These are phyloP conservation scores for Clonostachys rosea DNA, from an alignment of 2,329 filamentous ascomycete genomes.

Conservation along the genomic window DNA sequence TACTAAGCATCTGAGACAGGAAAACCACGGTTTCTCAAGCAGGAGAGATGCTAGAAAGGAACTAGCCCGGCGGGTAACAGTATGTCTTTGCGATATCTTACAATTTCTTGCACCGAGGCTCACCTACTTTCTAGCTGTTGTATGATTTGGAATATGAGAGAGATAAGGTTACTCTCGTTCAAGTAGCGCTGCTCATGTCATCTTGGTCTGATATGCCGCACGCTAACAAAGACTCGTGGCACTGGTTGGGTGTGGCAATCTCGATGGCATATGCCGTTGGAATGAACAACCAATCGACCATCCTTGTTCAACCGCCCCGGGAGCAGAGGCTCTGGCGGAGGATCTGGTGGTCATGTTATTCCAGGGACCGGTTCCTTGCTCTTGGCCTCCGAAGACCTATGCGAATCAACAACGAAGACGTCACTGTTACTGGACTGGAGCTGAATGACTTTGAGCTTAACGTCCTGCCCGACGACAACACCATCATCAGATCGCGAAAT, in stretches of 20 bases:
- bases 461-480: conserved; percentile 61
- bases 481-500: conserved; percentile 17
- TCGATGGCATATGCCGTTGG: conserved; percentile 92
- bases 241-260: conserved; percentile 96
- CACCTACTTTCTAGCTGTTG: conserved; percentile 52
- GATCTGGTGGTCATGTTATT: conserved; percentile 98
- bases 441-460: conserved; percentile 77
- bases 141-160: conserved; percentile 96
- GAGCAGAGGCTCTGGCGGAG: conserved; percentile 87
- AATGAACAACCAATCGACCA: conserved; percentile 77
- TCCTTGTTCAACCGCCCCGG: conserved; percentile 67
- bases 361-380: conserved; percentile 88
- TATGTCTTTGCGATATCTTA: conserved; percentile 25
- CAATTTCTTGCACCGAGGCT: too few relatives aligned
- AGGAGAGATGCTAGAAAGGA: conserved; percentile 80
- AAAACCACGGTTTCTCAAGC: conserved; percentile 60
- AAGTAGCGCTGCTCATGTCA: conserved; percentile 86
- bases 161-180: conserved; percentile 83
- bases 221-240: conserved; percentile 96
- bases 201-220: conserved; percentile 92
- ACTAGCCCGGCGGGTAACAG: conserved; percentile 84
- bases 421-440: conserved; percentile 85
- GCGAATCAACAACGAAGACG: conserved; percentile 88
- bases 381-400: conserved; percentile 91
- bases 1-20: conserved; percentile 68